These are phyloP conservation scores for Malus hybrid DNA, from an alignment of 331 rosid species.

Conservation along the genomic window DNA sequence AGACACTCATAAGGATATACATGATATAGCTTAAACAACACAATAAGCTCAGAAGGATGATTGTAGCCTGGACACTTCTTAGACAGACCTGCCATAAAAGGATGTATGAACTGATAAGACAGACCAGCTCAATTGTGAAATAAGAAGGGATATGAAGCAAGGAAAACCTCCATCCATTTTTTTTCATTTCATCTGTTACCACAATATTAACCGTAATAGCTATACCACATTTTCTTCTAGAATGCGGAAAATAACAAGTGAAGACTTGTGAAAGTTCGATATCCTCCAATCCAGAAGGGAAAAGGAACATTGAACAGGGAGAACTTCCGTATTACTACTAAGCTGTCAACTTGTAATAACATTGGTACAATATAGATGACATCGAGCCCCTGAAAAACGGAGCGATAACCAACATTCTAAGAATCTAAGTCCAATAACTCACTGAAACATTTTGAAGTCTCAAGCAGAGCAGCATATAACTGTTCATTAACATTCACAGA, in stretches of 20 bases:
- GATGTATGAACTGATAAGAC: background rate
- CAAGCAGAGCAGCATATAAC: no score
- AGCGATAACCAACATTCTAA: no score
- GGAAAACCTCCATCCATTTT: background rate
- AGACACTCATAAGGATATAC: background rate
- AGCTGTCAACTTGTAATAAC: background rate
- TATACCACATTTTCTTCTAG: no score
- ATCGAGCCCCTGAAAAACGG: background rate
- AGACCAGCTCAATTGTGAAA: background rate
- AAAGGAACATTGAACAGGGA: background rate
- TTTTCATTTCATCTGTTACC: background rate
- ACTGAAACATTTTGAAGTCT: no score
- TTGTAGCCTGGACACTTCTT: background rate
- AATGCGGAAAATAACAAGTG: no score
- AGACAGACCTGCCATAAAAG: background rate
- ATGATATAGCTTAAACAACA: background rate
- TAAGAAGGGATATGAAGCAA: background rate
- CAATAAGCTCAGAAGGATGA: background rate
- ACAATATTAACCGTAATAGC: background rate
- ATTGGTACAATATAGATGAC: background rate
- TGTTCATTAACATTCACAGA: no score
- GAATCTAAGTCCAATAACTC: background rate
- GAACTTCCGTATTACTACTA: background rate
- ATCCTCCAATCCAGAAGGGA: no score
- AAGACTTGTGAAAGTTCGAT: no score